Evolutionary conservation across 805 yeast species (phyloP), one percentile per base, ranked within the genome.

Genomic region (Saccharomyces eubayanus): DNA sequence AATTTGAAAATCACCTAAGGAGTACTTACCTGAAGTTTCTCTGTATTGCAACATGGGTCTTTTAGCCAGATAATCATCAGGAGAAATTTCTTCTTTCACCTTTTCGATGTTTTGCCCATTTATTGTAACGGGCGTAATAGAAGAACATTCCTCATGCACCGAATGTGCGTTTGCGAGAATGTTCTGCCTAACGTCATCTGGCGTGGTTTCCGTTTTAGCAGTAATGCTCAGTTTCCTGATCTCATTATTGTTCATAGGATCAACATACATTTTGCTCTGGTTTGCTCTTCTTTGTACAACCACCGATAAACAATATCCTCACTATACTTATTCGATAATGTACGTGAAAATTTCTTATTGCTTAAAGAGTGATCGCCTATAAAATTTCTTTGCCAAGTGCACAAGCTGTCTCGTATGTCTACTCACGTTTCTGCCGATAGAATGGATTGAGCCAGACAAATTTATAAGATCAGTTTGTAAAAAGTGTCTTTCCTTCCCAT

Each of bases 1-100:
- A 55, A 90, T 83, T 60, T 83, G 85, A 66, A 91, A 91, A 73
- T 91, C 97, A 27, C 77, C 71, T 14, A 91, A 72, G 12, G 87
- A 78, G 69, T 91, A 91, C 66, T 89, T 90, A 14, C 97, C 97
- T 45, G 68, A 63, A 6, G 70, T 66, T 14, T 48, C 46, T 31
- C 55, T 61, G 20, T 36, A 36, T 16, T 36, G 43, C 21, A 36
- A 16, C 43, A 36, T 36, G 4, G 43, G 24, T 36, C 20, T 31
- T 6, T 12, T 36, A 36, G 24, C 10, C 24, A 36, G 16, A 16
- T 9, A 16, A 36, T 3, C 20, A 16, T 24, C 24, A 9, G 43
- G 5, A 16, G 24, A 2, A 1, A 16, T 21, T 16, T 36, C 24
- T 16, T 36, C 43, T 36, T 36, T 36, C 43, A 36, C 5, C 24